Base-by-base conservation (phyloP, 2,329 filamentous ascomycete species). In the Stachybotrys chlorohalonatus region DNA sequence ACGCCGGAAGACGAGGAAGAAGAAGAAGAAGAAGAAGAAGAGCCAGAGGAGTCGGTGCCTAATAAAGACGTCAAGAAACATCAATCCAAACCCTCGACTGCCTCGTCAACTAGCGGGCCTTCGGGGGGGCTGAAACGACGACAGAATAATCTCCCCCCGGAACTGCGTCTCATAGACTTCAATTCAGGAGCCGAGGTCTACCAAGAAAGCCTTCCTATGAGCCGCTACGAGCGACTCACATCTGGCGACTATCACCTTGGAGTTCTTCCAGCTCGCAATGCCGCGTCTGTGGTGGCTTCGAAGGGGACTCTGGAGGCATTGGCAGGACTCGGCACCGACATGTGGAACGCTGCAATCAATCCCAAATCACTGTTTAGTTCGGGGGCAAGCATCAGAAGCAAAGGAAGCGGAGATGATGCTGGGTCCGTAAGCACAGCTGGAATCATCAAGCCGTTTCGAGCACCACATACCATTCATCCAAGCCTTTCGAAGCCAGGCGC, bases 181-280 rank as follows among this genome's bases (percentile, higher is more conserved):
- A 82, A 85, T 31, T 92, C 90, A 0, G 90, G 97, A 68, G 82
- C 92, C 11, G 90, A 94, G 67, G 79, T 94, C 16, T 90, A 95
- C 69, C 90, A 92, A 52, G 91, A 96, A 67, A 88, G 86, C 30
- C 78, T 99, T 16, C 88, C 85, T 49, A 82, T 97, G 58, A 95
- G 89, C 65, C 87, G 92, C 45, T 96, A 87, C 64, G 90, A 96
- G 70, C 85, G 85, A 16, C 77, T 99, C 1, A 87, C 90, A 9
- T 88, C 91, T 1, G 89, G 87, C 31, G 94, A 99, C 67, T 99
- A 99, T 67, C 93, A 99, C 66, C 76, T 99, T 24, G 86, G 86
- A 6, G 83, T 96, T 5, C 69, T 97, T 5, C 92, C 90, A 47
- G 89, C 91, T 9, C 86, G 73, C 11, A 81, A 75, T 56, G 86